Evolutionary conservation across 352 stramenopile genomes (phyloP).

Genomic region (Phytophthora sp.): DNA sequence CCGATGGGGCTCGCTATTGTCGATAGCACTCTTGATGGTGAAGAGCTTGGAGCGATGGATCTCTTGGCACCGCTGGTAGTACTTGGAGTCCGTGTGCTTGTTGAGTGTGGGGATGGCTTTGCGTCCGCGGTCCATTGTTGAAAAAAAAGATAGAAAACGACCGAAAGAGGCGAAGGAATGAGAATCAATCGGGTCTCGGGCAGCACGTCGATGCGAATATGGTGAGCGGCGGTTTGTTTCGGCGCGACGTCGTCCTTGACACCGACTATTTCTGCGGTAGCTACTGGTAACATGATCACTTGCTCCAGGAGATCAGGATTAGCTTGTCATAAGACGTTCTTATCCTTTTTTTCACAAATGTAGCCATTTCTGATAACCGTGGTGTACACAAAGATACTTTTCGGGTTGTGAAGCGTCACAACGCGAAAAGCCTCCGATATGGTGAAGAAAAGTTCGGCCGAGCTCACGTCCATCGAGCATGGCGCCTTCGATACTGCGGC

Average conservation of each 20-base stretch:
- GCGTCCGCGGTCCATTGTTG: conserved; percentile 78
- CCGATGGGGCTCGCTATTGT: conserved; percentile 92
- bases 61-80: conserved; percentile 87
- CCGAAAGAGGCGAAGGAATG: no score
- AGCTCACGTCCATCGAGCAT: conserved; percentile 82
- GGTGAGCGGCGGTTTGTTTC: not conserved
- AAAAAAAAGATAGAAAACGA: not conserved
- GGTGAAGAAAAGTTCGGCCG: conserved; percentile 29
- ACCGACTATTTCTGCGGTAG: conserved; percentile 30
- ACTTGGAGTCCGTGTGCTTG: conserved; percentile 88
- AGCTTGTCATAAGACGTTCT: conserved; percentile 37
- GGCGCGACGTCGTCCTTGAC: not conserved
- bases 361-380: conserved; percentile 29
- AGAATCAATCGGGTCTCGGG: conserved; percentile 1
- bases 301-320: conserved; percentile 6
- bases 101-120: conserved; percentile 89
- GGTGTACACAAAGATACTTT: conserved; percentile 37
- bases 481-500: conserved; percentile 75
- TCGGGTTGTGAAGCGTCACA: conserved; percentile 17
- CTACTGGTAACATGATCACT: not conserved
- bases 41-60: conserved; percentile 85
- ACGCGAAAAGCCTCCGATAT: conserved; percentile 20
- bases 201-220: conserved; percentile 27
- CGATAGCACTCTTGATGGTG: conserved; percentile 94
- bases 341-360: conserved; percentile 29